A percentile compares a stretch with the other conserved stretches of the same genome.
phyloP scores from a whole-genome alignment of 2,329 filamentous ascomycete species.

The Talaromyces islandicus region DNA sequence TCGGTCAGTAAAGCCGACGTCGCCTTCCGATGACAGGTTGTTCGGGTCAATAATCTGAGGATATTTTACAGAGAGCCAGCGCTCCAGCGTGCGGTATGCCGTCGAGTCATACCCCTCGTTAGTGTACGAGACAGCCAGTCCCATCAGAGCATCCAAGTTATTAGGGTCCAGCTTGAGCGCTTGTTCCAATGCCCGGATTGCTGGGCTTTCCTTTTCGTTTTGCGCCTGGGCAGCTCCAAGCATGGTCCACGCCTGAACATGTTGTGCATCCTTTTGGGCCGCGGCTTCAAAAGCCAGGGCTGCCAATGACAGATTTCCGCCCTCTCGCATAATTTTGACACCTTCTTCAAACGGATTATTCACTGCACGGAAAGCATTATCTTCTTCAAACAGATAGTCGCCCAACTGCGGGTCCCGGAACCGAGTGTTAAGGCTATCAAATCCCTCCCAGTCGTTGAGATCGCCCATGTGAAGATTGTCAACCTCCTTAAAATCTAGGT shows the following conservation, averaged over 20 bases:
- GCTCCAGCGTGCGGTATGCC: slow-evolving; percentile 90
- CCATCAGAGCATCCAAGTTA: slow-evolving; percentile 89
- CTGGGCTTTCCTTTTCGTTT: slow-evolving; percentile 96
- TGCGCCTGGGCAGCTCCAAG: slow-evolving; percentile 90
- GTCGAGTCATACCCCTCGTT: slow-evolving; percentile 98
- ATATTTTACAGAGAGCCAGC: slow-evolving; percentile 95
- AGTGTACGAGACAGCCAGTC: slow-evolving; percentile 90
- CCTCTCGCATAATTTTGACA: slow-evolving; percentile 84
- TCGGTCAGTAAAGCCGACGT: slow-evolving; percentile 91
- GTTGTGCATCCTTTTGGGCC: slow-evolving; percentile 78
- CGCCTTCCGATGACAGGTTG: slow-evolving; percentile 66
- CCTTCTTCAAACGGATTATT: slow-evolving; percentile 88
- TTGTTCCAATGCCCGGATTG: slow-evolving; percentile 88
- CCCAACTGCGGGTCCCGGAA: slow-evolving; percentile 74
- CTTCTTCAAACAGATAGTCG: slow-evolving; percentile 89
- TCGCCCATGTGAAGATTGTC: slow-evolving; percentile 58
- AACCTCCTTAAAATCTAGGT: slow-evolving; percentile 49
- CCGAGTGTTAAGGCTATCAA: slow-evolving; percentile 63
- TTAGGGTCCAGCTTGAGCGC: slow-evolving; percentile 80
- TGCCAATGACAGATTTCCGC: slow-evolving; percentile 88
- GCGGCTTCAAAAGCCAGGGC: slow-evolving; percentile 94
- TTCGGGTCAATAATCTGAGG: slow-evolving; percentile 70
- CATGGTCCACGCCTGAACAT: slow-evolving; percentile 89
- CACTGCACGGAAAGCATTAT: slow-evolving; percentile 80
- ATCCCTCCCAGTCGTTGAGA: slow-evolving; percentile 72